Evolutionary conservation across 2,329 filamentous ascomycete species (phyloP).

Genomic region (Aureobasidium sp.): DNA sequence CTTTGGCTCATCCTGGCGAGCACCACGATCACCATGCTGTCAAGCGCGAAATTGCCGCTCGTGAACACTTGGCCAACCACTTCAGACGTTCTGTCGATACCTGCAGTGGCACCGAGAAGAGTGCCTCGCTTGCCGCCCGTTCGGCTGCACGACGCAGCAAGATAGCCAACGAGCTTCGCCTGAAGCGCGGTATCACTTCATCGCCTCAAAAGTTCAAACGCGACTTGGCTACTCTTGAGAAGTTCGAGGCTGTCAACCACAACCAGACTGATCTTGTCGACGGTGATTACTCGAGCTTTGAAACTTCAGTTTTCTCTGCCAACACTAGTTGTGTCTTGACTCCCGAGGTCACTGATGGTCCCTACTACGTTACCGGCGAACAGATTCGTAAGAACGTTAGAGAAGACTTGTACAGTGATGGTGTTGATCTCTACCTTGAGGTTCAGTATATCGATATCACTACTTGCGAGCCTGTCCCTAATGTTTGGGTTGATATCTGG

Average conservation of each 20-base stretch:
- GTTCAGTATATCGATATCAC: conserved; percentile 35
- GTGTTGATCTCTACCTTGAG: conserved; percentile 25
- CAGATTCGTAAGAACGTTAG: conserved; percentile 32
- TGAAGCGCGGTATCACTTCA: neutral
- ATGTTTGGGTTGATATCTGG: conserved; percentile 38
- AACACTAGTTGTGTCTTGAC: conserved; percentile 17
- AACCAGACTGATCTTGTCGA: neutral
- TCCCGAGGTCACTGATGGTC: conserved; percentile 23
- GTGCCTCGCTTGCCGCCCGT: neutral
- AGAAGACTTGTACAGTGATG: neutral
- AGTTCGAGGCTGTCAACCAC: neutral
- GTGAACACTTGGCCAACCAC: neutral
- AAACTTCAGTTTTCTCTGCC: neutral
- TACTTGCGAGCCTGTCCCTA: conserved; percentile 31
- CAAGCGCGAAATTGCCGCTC: neutral
- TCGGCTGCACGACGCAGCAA: neutral
- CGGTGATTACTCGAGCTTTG: neutral
- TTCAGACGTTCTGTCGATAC: neutral
- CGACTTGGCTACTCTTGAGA: neutral
- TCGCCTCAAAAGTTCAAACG: neutral
- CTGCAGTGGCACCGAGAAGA: neutral
- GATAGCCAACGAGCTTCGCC: neutral
- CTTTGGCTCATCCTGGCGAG: neutral
- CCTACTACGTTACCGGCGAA: conserved; percentile 29
- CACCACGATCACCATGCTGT: neutral